These are phyloP conservation scores for Trichoderma parareesei DNA, from an alignment of 495 filamentous ascomycete species.

Conservation along the genomic window DNA sequence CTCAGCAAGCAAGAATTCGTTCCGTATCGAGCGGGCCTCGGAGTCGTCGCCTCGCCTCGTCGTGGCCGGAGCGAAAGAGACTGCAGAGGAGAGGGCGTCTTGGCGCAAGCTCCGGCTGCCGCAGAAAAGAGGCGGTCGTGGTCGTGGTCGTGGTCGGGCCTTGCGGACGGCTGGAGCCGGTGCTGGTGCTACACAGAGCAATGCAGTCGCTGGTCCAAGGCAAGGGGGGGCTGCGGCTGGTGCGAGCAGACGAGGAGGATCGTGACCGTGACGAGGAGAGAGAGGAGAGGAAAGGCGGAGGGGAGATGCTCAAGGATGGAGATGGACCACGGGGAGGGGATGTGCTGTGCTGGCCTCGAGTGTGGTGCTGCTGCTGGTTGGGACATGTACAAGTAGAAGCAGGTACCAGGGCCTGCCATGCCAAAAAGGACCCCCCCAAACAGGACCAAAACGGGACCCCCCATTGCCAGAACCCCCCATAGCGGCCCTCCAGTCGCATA, in stretches of 20 bases:
- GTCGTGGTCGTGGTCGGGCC: background rate
- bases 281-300: background rate
- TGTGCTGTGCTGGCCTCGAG: background rate
- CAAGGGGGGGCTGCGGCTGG: background rate
- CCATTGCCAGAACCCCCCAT: no score
- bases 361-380: background rate
- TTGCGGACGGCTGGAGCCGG: conserved; percentile 4
- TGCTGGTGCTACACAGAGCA: background rate
- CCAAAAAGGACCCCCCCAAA: background rate
- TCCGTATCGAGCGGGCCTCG: background rate
- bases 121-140: background rate
- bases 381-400: conserved; percentile 5
- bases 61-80: background rate
- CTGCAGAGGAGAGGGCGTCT: background rate
- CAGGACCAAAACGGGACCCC: no score
- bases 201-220: conserved; percentile 2
- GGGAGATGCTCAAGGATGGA: background rate
- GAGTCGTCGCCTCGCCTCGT: background rate
- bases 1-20: conserved; percentile 1
- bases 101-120: background rate
- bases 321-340: background rate
- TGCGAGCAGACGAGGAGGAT: background rate
- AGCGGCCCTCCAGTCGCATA: background rate
- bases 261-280: background rate
- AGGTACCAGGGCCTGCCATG: conserved; percentile 6